These are phyloP conservation scores for Penicillium goetzii DNA, from an alignment of 495 filamentous ascomycete species.

Conservation along the genomic window DNA sequence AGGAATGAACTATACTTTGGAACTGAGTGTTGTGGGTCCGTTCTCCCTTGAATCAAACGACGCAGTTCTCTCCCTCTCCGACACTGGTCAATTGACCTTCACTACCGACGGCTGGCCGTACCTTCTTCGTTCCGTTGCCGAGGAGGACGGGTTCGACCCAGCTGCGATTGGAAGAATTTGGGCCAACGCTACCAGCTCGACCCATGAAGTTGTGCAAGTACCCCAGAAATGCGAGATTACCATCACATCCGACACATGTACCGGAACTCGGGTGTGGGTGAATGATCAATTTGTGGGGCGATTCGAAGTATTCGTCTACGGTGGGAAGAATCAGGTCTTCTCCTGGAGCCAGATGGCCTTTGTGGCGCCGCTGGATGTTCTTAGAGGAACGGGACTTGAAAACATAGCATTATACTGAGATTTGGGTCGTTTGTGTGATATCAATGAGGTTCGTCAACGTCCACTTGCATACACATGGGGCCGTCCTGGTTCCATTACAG, in stretches of 20 bases:
- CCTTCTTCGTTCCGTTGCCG: constrained; percentile 49
- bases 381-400: constrained; percentile 31
- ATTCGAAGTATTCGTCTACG: constrained; percentile 60
- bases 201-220: constrained; percentile 31
- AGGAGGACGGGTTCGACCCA: constrained; percentile 33
- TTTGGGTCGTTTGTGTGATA: too few relatives aligned
- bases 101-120: constrained; percentile 54
- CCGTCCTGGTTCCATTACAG: too few relatives aligned
- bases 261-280: constrained; percentile 53
- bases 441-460: too few relatives aligned
- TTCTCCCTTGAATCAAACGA: constrained; percentile 48
- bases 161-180: constrained; percentile 37
- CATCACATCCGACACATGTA: constrained; percentile 42
- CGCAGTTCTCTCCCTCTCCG: constrained; percentile 36
- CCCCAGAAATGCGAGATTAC: constrained; percentile 24
- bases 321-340: constrained; percentile 52
- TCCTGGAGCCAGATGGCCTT: constrained; percentile 64
- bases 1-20: constrained; percentile 56
- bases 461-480: too few relatives aligned
- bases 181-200: constrained; percentile 36
- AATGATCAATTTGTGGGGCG: constrained; percentile 48
- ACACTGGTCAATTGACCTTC: constrained; percentile 43
- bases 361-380: constrained; percentile 51
- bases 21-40: constrained; percentile 40
- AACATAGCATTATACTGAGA: constrained; percentile 12